These are phyloP conservation scores for Soucietia sequanensis DNA, from an alignment of 805 yeast species.

Conservation along the genomic window DNA sequence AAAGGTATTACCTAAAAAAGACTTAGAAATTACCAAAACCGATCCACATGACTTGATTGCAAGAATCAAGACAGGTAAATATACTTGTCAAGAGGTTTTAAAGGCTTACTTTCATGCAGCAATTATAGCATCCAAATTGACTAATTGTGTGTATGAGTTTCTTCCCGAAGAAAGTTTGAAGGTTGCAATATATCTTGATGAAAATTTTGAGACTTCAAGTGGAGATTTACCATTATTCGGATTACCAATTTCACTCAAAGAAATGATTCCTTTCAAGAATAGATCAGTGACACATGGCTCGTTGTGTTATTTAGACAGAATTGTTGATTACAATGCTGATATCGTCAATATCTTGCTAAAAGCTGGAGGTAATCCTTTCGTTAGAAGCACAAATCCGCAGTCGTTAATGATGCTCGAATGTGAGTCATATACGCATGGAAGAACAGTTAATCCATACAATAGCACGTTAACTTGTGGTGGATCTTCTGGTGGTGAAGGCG, in stretches of 20 bases:
- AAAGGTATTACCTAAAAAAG: conserved; percentile 10
- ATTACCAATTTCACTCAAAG: conserved; percentile 21
- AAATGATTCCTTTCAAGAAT: conserved; percentile 17
- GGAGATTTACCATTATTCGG: conserved; percentile 15
- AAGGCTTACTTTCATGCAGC: conserved; percentile 18
- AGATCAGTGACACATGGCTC: conserved; percentile 17
- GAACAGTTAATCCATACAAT: conserved; percentile 20
- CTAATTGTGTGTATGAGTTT: conserved; percentile 16
- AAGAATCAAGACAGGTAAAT: conserved; percentile 9
- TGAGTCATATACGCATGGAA: conserved; percentile 16
- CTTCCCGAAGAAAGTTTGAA: conserved; percentile 15
- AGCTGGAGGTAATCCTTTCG: conserved; percentile 18
- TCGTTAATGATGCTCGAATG: conserved; percentile 22
- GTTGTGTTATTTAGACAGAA: conserved; percentile 15
- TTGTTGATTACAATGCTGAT: conserved; percentile 18
- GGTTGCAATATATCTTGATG: conserved; percentile 17
- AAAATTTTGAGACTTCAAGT: conserved; percentile 6
- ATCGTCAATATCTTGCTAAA: conserved; percentile 11
- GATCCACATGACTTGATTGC: conserved; percentile 15
- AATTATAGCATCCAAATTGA: conserved; percentile 14
- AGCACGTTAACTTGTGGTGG: conserved; percentile 21
- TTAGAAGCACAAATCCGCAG: conserved; percentile 22
- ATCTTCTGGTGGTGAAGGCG: conserved; percentile 26
- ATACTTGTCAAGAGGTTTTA: conserved; percentile 14
- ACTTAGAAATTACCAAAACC: conserved; percentile 13